These are phyloP conservation scores for Spiromastix sp. DNA, from an alignment of 2,329 filamentous ascomycete genomes.

Conservation along the genomic window DNA sequence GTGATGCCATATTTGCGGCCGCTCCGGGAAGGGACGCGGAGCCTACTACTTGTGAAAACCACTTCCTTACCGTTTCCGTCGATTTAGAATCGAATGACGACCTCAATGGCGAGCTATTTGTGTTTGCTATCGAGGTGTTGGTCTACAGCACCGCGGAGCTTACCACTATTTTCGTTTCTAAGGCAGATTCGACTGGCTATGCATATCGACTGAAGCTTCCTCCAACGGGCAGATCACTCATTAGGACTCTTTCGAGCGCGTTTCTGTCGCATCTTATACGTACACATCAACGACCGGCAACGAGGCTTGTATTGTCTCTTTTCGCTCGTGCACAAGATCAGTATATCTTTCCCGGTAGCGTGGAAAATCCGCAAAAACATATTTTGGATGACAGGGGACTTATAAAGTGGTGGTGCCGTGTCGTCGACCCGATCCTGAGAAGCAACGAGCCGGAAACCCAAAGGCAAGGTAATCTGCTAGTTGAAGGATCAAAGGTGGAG, in stretches of 20 bases:
- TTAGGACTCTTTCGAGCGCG: slow-evolving; percentile 57
- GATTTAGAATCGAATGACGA: slow-evolving; percentile 11
- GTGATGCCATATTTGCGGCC: slow-evolving; percentile 67
- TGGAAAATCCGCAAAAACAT: slow-evolving; percentile 77
- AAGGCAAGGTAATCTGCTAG: slow-evolving; percentile 20
- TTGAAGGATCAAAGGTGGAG: slow-evolving; percentile 12
- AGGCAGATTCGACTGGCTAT: slow-evolving; percentile 93
- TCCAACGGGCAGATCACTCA: slow-evolving; percentile 55
- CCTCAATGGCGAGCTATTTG: slow-evolving; percentile 46
- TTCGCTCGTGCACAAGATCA: slow-evolving; percentile 89
- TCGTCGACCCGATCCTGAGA: slow-evolving; percentile 64
- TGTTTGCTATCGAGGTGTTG: slow-evolving; percentile 77
- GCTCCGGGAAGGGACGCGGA: slow-evolving; percentile 62
- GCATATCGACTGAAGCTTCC: slow-evolving; percentile 53
- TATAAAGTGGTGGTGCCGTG: slow-evolving; percentile 92
- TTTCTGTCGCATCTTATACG: slow-evolving; percentile 69
- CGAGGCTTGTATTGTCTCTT: slow-evolving; percentile 69
- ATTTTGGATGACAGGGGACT: slow-evolving; percentile 82
- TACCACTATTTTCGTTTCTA: slow-evolving; percentile 88
- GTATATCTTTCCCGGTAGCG: slow-evolving; percentile 88
- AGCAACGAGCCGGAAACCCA: slow-evolving; percentile 33
- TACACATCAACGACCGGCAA: slow-evolving; percentile 51
- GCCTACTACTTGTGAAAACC: slow-evolving; percentile 75
- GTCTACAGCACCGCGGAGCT: slow-evolving; percentile 73
- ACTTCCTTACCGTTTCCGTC: slow-evolving; percentile 58